Conservation (phyloP, 768 basidiomycete genomes). For the Russula olivacea region DNA sequence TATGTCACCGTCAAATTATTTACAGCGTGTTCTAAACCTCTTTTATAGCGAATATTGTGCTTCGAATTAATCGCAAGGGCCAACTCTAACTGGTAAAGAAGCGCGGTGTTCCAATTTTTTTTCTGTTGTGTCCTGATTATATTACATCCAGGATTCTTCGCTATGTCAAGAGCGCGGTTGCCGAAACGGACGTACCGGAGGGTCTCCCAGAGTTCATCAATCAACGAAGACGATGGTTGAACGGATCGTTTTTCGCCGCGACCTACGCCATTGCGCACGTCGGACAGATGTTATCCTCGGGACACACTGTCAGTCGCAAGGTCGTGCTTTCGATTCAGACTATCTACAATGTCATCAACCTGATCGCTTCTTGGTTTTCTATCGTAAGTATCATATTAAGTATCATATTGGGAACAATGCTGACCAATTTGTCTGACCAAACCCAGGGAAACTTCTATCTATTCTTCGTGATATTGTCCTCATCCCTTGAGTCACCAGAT, state of each 20-base stretch:
- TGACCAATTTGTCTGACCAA: background rate
- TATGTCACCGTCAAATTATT: constrained; percentile 32
- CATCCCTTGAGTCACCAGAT: constrained; percentile 70
- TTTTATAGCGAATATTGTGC: constrained; percentile 67
- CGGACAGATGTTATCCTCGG: constrained; percentile 71
- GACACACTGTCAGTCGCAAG: constrained; percentile 77
- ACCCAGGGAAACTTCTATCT: constrained; percentile 87
- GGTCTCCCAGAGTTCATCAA: constrained; percentile 88
- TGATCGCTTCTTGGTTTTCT: constrained; percentile 91
- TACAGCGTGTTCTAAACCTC: constrained; percentile 26
- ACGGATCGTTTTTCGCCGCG: constrained; percentile 92
- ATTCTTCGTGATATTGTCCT: constrained; percentile 91
- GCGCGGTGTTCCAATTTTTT: constrained; percentile 29
- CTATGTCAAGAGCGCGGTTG: constrained; percentile 92
- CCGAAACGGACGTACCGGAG: constrained; percentile 93
- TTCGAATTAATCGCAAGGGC: constrained; percentile 75
- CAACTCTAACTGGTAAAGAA: constrained; percentile 65
- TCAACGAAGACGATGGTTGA: constrained; percentile 85
- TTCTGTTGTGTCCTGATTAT: constrained; percentile 23
- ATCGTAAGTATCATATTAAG: constrained; percentile 58
- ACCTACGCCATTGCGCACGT: constrained; percentile 89
- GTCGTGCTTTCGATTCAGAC: constrained; percentile 70
- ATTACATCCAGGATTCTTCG: constrained; percentile 69
- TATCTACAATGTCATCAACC: constrained; percentile 78
- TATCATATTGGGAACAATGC: constrained; percentile 14